phyloP scores from a whole-genome alignment of 345 rosid genomes.

The Eucalyptus regnans region DNA sequence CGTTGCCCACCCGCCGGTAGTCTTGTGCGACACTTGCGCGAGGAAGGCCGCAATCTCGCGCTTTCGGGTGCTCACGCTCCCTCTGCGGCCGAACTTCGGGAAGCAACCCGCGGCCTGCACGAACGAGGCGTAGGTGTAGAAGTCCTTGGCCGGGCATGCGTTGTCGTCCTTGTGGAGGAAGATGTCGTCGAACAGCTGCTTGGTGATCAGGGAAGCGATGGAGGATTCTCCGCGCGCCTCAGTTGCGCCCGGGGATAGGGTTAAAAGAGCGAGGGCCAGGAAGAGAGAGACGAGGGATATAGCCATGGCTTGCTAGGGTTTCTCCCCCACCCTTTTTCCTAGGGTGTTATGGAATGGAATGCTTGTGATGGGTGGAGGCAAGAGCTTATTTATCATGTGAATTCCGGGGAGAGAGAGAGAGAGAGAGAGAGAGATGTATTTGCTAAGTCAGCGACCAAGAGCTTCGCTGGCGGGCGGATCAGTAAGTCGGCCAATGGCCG shows the following conservation, averaged over 20 bases:
- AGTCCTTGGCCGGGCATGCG: conserved; percentile 68
- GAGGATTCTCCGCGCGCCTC: neutral
- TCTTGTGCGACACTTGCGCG: conserved; percentile 91
- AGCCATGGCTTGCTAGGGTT: neutral
- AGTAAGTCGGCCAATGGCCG: neutral
- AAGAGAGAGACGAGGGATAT: neutral
- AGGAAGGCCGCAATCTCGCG: conserved; percentile 81
- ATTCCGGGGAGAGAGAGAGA: accelerated
- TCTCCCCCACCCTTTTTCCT: neutral
- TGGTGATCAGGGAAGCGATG: conserved; percentile 19
- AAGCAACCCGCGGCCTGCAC: conserved; percentile 34
- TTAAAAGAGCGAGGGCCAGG: neutral
- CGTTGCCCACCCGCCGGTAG: conserved; percentile 87
- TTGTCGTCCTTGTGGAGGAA: conserved; percentile 72
- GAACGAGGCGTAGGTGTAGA: conserved; percentile 57
- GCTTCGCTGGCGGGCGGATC: neutral
- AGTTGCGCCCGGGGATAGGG: neutral
- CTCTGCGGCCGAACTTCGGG: conserved; percentile 45
- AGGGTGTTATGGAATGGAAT: neutral
- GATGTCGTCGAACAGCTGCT: conserved; percentile 29
- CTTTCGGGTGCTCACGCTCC: conserved; percentile 16
- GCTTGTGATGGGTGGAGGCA: neutral
- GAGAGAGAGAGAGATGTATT: neutral
- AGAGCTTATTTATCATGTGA: neutral
- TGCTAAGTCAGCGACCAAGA: neutral